Evolutionary conservation across 768 basidiomycete genomes (phyloP), one percentile per base, ranked within the genome.

Genomic region (Chlorophyllum brunneum): DNA sequence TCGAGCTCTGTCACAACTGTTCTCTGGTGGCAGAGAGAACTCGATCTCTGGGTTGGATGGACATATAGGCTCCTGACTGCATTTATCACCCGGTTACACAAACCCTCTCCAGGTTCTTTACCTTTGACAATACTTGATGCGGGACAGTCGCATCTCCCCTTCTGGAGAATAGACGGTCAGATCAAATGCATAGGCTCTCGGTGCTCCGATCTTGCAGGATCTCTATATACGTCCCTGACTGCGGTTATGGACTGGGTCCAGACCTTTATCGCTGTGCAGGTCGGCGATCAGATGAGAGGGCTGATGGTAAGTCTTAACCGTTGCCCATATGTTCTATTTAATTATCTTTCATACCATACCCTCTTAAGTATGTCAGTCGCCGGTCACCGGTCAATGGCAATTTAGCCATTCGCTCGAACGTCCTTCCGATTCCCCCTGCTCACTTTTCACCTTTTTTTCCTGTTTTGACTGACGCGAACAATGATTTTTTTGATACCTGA

Each of bases 11-110:
- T 44, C n/a, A 37, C 41, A 16, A 52, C n/a, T 13, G 33, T 44
- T 33, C 11, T 43, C 23, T 36, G 50, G 51, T 52, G 51, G 41
- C 51, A 44, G 42, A 37, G 41, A 34, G 43, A 37, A 34, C 16
- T 44, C 8, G 34, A 29, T 37, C 51, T 44, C 22, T 37, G 51
- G 33, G 10, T 52, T 7, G 42, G 51, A 37, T 44, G 42, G 51
- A 26, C 26, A 2, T 37, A 44, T 37, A 37, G 34, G 15, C 15
- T 43, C 6, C 11, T 52, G 15, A 37, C n/a, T 36, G 26, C 42
- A 16, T 31, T 27, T 18, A 27, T 38, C 10, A 36, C 34, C 16
- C 27, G 51, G 51, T 18, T 52, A 31, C 42, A 34, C 42, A 43
- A 37, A 45, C 33, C 40, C 26, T 24, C 33, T 4, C 10, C 34